A percentile compares a stretch with the other conserved stretches of the same genome.
phyloP scores from a whole-genome alignment of 2,329 filamentous ascomycete genomes.

The Diaporthe vaccinii region DNA sequence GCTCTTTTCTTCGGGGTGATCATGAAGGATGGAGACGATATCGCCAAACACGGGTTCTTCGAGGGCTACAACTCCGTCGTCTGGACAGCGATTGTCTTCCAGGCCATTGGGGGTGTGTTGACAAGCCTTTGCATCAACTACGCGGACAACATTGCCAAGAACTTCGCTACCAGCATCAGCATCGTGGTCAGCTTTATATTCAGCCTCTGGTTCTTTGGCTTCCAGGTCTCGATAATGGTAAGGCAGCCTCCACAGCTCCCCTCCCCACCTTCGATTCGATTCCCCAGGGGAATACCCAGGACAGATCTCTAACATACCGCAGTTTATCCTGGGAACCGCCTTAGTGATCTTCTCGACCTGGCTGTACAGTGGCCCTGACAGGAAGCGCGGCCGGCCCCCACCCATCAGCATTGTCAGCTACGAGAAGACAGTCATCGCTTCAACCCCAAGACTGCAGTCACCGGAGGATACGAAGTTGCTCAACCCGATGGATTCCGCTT shows the following conservation, averaged over 20 bases:
- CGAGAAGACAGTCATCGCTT: constrained; percentile 79
- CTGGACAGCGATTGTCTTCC: constrained; percentile 86
- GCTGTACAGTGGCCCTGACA: constrained; percentile 81
- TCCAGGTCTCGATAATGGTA: constrained; percentile 80
- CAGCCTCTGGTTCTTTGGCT: constrained; percentile 88
- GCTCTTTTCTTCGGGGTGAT: constrained; percentile 88
- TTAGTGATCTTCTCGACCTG: constrained; percentile 87
- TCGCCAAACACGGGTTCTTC: constrained; percentile 90
- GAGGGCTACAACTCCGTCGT: constrained; percentile 94
- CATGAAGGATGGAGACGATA: constrained; percentile 87
- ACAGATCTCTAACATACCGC: constrained; percentile 36
- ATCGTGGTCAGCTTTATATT: constrained; percentile 89
- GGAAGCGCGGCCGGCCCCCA: constrained; percentile 70
- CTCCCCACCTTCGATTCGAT: not conserved
- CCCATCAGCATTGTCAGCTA: constrained; percentile 79
- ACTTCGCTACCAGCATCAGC: constrained; percentile 92
- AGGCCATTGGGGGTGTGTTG: constrained; percentile 88
- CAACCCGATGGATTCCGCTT: constrained; percentile 57
- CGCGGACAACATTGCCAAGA: constrained; percentile 92
- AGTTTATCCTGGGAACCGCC: constrained; percentile 87
- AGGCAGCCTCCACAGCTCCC: constrained; percentile 58
- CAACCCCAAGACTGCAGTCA: constrained; percentile 52
- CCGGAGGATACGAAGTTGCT: constrained; percentile 52
- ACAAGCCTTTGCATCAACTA: constrained; percentile 86
- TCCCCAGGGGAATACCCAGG: constrained; percentile 32